A percentile compares a stretch with the other conserved stretches of the same genome.
These are phyloP conservation scores for Alternaria hordeiaustralica DNA, from an alignment of 2,329 filamentous ascomycete species.

Conservation along the genomic window DNA sequence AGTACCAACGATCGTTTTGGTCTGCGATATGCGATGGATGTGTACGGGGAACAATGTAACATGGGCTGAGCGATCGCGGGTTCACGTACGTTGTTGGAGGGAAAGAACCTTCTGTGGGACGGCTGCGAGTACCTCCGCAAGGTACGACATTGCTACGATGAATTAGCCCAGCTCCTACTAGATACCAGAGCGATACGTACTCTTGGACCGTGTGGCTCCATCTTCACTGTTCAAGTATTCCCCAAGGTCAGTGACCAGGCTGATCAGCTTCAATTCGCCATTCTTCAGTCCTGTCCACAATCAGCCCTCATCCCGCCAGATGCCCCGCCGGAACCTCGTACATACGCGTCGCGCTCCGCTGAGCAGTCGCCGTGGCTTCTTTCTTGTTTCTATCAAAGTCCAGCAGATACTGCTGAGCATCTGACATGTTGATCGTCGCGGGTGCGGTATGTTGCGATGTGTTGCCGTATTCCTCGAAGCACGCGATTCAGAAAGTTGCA, in stretches of 20 bases:
- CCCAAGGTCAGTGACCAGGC: constrained; percentile 67
- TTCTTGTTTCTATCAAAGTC: constrained; percentile 57
- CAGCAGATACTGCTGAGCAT: constrained; percentile 60
- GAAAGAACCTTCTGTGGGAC: constrained; percentile 63
- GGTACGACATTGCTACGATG: constrained; percentile 54
- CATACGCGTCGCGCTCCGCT: constrained; percentile 51
- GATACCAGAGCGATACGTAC: constrained; percentile 39
- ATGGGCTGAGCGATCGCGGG: neutral
- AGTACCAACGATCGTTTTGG: neutral
- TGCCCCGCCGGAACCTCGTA: constrained; percentile 17
- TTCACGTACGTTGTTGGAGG: constrained; percentile 61
- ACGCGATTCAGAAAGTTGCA: constrained; percentile 19
- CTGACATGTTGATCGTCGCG: constrained; percentile 53
- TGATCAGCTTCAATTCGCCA: constrained; percentile 66
- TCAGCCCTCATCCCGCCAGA: constrained; percentile 23
- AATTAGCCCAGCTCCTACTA: constrained; percentile 16
- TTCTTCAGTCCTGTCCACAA: constrained; percentile 60
- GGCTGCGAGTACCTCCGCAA: constrained; percentile 58
- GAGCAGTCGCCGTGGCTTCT: constrained; percentile 53
- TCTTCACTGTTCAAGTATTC: constrained; percentile 74
- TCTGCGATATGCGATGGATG: neutral
- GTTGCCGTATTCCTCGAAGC: constrained; percentile 1
- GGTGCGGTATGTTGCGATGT: neutral
- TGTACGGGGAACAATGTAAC: neutral
- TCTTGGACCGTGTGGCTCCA: constrained; percentile 64